A percentile compares a stretch with the other conserved stretches of the same genome.
Conservation (phyloP, 108 stramenopile genomes). For the Pseudonitzschia multiseries region DNA sequence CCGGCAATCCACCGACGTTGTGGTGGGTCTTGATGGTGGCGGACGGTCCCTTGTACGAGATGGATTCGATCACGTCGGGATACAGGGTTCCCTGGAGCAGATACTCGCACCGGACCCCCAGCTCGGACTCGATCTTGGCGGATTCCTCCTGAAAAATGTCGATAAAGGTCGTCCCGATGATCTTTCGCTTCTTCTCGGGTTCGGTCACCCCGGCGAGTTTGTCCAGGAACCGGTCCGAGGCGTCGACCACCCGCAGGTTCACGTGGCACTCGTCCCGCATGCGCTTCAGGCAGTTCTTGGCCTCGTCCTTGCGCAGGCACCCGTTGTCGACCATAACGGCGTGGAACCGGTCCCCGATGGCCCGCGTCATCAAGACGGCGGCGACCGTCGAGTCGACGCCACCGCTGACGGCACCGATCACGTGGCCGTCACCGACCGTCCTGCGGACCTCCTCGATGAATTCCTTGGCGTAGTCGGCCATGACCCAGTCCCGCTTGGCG, state of each 20-base stretch:
- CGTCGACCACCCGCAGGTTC: slow-evolving; percentile 93
- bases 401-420: slow-evolving; percentile 99
- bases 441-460: slow-evolving; percentile 87
- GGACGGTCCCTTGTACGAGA: slow-evolving; percentile 98
- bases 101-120: slow-evolving; percentile 66
- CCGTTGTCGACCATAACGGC: slow-evolving; percentile 99
- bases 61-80: slow-evolving; percentile 99
- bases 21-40: slow-evolving; percentile 99
- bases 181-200: slow-evolving; percentile 97
- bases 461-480: slow-evolving; percentile 95
- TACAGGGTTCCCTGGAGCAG: slow-evolving; percentile 97
- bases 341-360: slow-evolving; percentile 97
- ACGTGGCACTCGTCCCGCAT: slow-evolving; percentile 91
- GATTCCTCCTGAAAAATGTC: slow-evolving; percentile 97
- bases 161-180: slow-evolving; percentile 97
- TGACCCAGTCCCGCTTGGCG: slow-evolving; percentile 93
- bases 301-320: slow-evolving; percentile 95
- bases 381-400: slow-evolving; percentile 99
- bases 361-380: slow-evolving; percentile 94
- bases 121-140: slow-evolving; percentile 73
- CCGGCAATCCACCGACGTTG: slow-evolving; percentile 97
- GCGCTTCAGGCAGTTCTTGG: slow-evolving; percentile 76
- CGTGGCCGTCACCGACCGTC: slow-evolving; percentile 92
- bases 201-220: slow-evolving; percentile 89
- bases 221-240: slow-evolving; percentile 89